phyloP scores from a whole-genome alignment of 345 rosid genomes.

The Passiflora organensis region DNA sequence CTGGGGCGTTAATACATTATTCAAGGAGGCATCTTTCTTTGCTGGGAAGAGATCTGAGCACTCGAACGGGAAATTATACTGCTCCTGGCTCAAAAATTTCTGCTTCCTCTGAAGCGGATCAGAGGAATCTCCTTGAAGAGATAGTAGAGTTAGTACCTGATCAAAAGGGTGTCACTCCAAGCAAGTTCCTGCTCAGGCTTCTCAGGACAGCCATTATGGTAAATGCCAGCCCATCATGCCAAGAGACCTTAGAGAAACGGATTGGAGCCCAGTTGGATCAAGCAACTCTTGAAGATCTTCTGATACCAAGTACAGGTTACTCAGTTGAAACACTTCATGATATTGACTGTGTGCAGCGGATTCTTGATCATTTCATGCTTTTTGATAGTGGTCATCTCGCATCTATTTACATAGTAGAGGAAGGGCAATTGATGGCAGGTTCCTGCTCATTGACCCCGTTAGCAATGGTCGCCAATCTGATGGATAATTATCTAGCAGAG shows the following conservation, averaged over 20 bases:
- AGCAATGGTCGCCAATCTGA: slow-evolving; percentile 66
- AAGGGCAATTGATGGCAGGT: slow-evolving; percentile 43
- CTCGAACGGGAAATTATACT: slow-evolving; percentile 21
- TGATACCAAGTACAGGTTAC: slow-evolving; percentile 72
- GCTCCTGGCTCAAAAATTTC: slow-evolving; percentile 26
- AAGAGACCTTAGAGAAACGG: slow-evolving; percentile 61
- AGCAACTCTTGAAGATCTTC: slow-evolving; percentile 71
- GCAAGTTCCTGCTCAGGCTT: slow-evolving; percentile 74
- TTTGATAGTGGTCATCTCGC: slow-evolving; percentile 31
- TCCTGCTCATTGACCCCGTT: slow-evolving; percentile 49
- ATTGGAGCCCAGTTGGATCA: slow-evolving; percentile 68
- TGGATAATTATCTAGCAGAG: slow-evolving; percentile 83
- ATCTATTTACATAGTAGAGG: slow-evolving; percentile 37
- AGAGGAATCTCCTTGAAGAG: slow-evolving; percentile 65
- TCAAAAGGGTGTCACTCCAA: slow-evolving; percentile 46
- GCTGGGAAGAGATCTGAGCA: slow-evolving; percentile 45
- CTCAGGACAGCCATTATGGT: slow-evolving; percentile 68
- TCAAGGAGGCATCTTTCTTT: slow-evolving; percentile 68
- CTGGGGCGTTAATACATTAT: slow-evolving; percentile 63
- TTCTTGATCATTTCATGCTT: slow-evolving; percentile 71
- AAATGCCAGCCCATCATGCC: slow-evolving; percentile 46
- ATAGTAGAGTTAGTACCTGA: slow-evolving; percentile 63
- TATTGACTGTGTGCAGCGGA: slow-evolving; percentile 72
- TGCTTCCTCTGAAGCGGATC: slow-evolving; percentile 36
- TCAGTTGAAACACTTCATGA: slow-evolving; percentile 76